These are phyloP conservation scores for Leccinum truebloodii DNA, from an alignment of 768 basidiomycete genomes.

Conservation along the genomic window DNA sequence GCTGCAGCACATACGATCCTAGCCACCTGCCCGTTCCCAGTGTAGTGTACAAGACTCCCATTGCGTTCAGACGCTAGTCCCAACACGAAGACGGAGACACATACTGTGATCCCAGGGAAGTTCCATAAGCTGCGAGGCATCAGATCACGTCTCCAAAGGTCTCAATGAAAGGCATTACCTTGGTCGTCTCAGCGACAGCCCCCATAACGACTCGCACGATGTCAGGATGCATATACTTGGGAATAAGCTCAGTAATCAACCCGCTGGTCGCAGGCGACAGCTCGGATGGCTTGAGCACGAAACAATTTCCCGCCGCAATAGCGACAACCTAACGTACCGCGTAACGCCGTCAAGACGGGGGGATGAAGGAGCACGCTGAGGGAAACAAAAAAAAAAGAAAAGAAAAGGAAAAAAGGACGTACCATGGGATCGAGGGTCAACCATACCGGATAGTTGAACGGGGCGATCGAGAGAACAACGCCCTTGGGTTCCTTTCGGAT, in stretches of 20 bases:
- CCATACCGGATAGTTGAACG: conserved; percentile 77
- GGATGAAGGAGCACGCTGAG: no score
- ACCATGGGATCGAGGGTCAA: conserved; percentile 60
- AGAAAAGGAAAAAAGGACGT: conserved; percentile 12
- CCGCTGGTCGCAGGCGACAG: conserved; percentile 52
- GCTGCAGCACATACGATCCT: conserved; percentile 71
- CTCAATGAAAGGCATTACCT: conserved; percentile 27
- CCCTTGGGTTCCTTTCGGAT: conserved; percentile 80
- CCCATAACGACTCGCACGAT: conserved; percentile 72
- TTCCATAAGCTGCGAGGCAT: conserved; percentile 56
- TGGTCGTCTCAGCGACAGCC: conserved; percentile 63
- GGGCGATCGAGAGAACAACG: conserved; percentile 64
- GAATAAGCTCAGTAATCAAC: conserved; percentile 65
- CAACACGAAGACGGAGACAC: neutral
- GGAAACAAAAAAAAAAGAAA: no score
- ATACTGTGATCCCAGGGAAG: conserved; percentile 66
- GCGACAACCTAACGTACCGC: conserved; percentile 52
- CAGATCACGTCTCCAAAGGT: neutral
- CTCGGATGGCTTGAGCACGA: conserved; percentile 78
- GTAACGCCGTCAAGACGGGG: neutral
- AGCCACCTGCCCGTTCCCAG: conserved; percentile 57
- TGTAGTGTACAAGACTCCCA: conserved; percentile 49
- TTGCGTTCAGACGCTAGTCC: neutral
- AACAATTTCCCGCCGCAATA: conserved; percentile 76
- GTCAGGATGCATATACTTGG: conserved; percentile 72